Evolutionary conservation across 2,329 filamentous ascomycete genomes (phyloP).

Genomic region (Exophiala viscosa): DNA sequence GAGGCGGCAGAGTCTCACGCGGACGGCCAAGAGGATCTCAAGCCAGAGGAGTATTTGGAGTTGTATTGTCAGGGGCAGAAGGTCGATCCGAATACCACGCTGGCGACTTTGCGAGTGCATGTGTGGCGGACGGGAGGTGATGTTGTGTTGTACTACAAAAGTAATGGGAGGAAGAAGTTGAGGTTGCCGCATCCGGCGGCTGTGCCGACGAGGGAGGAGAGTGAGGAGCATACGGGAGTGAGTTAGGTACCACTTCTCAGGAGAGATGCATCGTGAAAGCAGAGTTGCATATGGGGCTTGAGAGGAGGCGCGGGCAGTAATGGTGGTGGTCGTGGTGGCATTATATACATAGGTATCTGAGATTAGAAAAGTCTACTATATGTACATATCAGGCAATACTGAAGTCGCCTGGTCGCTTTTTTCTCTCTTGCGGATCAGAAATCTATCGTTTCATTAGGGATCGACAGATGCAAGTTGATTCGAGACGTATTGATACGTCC

Average conservation of each 20-base stretch:
- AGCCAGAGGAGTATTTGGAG: constrained; percentile 89
- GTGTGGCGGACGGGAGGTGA: constrained; percentile 96
- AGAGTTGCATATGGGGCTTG: too few species aligned
- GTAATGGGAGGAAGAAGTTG: constrained; percentile 72
- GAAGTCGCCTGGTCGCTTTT: too few species aligned
- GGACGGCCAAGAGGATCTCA: constrained; percentile 45
- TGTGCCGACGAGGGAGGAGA: constrained; percentile 24
- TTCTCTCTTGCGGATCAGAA: too few species aligned
- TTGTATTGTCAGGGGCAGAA: constrained; percentile 77
- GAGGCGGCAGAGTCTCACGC: not conserved
- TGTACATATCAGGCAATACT: too few species aligned
- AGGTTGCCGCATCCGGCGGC: constrained; percentile 25
- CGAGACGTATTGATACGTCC: constrained; percentile 70
- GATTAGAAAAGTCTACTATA: too few species aligned
- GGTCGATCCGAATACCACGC: constrained; percentile 77
- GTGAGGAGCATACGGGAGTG: constrained; percentile 23
- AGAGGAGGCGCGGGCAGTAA: not conserved
- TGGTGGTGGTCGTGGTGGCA: too few species aligned
- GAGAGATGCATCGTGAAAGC: not conserved
- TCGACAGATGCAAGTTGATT: constrained; percentile 7
- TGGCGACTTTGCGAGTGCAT: constrained; percentile 88
- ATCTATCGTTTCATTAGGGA: too few species aligned
- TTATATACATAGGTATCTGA: too few species aligned
- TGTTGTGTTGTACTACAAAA: constrained; percentile 83
- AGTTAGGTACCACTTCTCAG: constrained; percentile 2